Percentiles rank a stretch among this genome's conserved stretches.
phyloP scores from a whole-genome alignment of 2,329 filamentous ascomycete genomes.

The Chaetomium sp. region DNA sequence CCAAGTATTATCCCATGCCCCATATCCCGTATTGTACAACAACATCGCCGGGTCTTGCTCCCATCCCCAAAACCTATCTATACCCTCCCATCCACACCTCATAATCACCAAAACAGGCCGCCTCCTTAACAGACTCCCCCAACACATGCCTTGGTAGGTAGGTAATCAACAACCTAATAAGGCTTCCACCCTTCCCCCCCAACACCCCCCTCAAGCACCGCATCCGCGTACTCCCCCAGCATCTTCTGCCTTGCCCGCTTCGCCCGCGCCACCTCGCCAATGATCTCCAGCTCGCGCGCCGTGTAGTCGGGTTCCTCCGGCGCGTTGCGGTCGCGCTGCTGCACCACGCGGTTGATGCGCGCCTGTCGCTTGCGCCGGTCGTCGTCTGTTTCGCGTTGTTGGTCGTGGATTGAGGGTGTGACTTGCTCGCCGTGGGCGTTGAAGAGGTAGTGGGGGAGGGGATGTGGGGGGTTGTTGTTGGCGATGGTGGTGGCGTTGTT shows the following conservation, averaged over 20 bases:
- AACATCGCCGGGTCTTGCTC: not conserved
- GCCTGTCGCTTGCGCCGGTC: conserved; percentile 40
- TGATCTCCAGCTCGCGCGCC: conserved; percentile 22
- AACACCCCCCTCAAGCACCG: not conserved
- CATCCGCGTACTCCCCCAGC: conserved; percentile 19
- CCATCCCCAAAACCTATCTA: not conserved
- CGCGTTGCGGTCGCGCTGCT: conserved; percentile 41
- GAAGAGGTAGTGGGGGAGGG: conserved; percentile 44
- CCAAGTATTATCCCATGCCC: not conserved
- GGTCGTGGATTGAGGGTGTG: conserved; percentile 50
- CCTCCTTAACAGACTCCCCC: too few relatives aligned
- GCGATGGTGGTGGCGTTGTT: not conserved
- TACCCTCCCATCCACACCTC: not conserved
- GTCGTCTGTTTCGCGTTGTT: conserved; percentile 43
- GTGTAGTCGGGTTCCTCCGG: conserved; percentile 34
- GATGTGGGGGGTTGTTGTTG: not conserved
- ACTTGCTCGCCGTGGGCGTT: conserved; percentile 48
- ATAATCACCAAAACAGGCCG: too few relatives aligned
- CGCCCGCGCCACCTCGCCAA: conserved; percentile 1
- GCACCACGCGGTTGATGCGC: conserved; percentile 38
- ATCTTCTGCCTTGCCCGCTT: conserved; percentile 16
- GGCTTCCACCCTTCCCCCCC: not conserved
- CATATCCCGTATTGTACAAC: not conserved
- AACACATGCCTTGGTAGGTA: too few relatives aligned
- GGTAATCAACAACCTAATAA: not conserved